Conservation (phyloP, 768 basidiomycete genomes). For the Tephrocybe sp. region DNA sequence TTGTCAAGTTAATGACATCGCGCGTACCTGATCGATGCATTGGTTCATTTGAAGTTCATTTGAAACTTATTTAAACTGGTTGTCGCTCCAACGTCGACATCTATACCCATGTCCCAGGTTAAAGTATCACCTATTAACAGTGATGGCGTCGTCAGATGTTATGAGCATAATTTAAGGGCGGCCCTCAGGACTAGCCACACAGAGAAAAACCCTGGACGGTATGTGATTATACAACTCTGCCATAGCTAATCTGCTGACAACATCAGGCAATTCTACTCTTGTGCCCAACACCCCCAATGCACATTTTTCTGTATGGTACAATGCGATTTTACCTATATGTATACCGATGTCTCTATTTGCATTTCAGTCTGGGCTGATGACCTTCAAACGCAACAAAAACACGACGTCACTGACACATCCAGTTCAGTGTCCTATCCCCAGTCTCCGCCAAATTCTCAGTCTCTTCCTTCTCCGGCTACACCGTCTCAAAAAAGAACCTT, state of each 20-base stretch:
- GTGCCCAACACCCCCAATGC: conserved; percentile 27
- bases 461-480: neutral
- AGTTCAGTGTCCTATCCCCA: neutral
- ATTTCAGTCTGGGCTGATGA: conserved; percentile 18
- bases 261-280: conserved; percentile 34
- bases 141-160: conserved; percentile 32
- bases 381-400: conserved; percentile 1
- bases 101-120: conserved; percentile 6
- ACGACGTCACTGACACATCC: neutral
- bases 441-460: neutral
- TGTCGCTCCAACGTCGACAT: too few species aligned
- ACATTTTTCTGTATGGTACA: conserved; percentile 33
- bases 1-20: too few species aligned
- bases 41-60: too few species aligned
- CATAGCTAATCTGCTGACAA: neutral
- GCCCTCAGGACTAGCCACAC: conserved; percentile 27
- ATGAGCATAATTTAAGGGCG: conserved; percentile 24
- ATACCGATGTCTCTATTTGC: neutral
- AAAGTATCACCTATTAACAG: conserved; percentile 22
- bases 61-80: too few species aligned
- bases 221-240: conserved; percentile 6
- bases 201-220: conserved; percentile 32
- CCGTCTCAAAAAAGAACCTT: conserved; percentile 13
- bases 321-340: neutral
- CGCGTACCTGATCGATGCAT: too few species aligned